These are phyloP conservation scores for Syncephalastrum sp. DNA, from an alignment of 371 early-diverging fungal genomes.

Conservation along the genomic window DNA sequence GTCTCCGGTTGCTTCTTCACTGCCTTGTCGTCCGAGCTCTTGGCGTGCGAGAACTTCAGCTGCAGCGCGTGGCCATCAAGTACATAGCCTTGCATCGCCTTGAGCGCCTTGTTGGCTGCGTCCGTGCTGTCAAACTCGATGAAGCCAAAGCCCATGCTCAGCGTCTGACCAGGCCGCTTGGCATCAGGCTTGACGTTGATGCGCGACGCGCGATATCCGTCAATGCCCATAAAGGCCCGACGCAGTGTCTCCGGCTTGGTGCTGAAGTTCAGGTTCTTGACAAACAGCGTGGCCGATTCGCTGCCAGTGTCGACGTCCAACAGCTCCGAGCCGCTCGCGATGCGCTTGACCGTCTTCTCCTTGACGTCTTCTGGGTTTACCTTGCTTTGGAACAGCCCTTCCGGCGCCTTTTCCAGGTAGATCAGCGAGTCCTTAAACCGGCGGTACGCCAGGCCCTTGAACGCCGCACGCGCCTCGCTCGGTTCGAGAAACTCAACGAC, in stretches of 20 bases:
- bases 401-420: constrained; percentile 94
- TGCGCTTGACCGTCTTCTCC: constrained; percentile 21
- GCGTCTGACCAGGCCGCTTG: constrained; percentile 68
- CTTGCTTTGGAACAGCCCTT: constrained; percentile 68
- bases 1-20: constrained; percentile 39
- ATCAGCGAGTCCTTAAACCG: constrained; percentile 88
- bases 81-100: constrained; percentile 77
- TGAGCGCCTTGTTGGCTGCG: constrained; percentile 78
- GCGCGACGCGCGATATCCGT: constrained; percentile 75
- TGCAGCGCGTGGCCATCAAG: constrained; percentile 86
- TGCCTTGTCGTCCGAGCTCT: constrained; percentile 72
- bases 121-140: constrained; percentile 83
- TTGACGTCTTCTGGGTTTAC: constrained; percentile 14
- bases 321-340: constrained; percentile 43
- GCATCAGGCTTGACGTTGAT: constrained; percentile 81
- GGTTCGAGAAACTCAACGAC: constrained; percentile 91
- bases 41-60: constrained; percentile 83
- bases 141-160: constrained; percentile 98
- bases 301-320: constrained; percentile 29
- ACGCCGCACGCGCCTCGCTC: constrained; percentile 90
- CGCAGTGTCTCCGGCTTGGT: constrained; percentile 78
- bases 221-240: constrained; percentile 66
- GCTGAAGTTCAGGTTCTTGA: constrained; percentile 92
- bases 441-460: constrained; percentile 85
- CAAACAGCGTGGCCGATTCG: constrained; percentile 74